Percentiles rank a stretch among this genome's conserved stretches.
These are phyloP conservation scores for Cadophora gregata DNA, from an alignment of 2,329 filamentous ascomycete species.

Conservation along the genomic window DNA sequence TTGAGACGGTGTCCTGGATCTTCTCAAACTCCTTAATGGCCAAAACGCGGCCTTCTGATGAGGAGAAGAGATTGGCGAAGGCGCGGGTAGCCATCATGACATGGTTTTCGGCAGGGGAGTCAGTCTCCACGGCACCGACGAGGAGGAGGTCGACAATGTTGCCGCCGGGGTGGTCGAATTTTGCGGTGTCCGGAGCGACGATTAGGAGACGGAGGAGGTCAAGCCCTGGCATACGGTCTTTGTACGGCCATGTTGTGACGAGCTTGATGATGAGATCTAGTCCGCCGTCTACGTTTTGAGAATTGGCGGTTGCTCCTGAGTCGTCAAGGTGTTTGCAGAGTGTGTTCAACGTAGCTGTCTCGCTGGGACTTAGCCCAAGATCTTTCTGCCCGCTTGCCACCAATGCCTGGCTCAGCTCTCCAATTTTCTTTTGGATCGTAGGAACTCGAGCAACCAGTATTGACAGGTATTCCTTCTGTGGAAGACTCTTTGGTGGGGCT, in stretches of 20 bases:
- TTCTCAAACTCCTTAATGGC: constrained; percentile 64
- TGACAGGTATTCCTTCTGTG: constrained; percentile 79
- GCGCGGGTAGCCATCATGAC: constrained; percentile 85
- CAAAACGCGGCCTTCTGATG: constrained; percentile 70
- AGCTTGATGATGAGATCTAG: constrained; percentile 73
- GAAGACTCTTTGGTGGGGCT: constrained; percentile 64
- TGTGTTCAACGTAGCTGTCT: constrained; percentile 66
- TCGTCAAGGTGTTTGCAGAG: constrained; percentile 70
- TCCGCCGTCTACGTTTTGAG: constrained; percentile 56
- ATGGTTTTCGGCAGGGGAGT: constrained; percentile 74
- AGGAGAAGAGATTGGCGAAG: constrained; percentile 83
- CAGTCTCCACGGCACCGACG: constrained; percentile 59
- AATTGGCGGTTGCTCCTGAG: constrained; percentile 44
- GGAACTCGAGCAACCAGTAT: constrained; percentile 75
- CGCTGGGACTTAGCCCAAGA: constrained; percentile 73
- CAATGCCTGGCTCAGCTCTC: constrained; percentile 76
- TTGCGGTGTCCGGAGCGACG: constrained; percentile 69
- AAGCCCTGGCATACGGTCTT: constrained; percentile 80
- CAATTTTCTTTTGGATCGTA: constrained; percentile 77
- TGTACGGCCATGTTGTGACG: constrained; percentile 78
- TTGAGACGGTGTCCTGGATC: constrained; percentile 54
- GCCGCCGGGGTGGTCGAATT: constrained; percentile 58
- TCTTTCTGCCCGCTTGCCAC: constrained; percentile 75
- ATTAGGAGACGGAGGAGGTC: constrained; percentile 88
- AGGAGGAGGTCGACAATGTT: constrained; percentile 68